phyloP scores from a whole-genome alignment of 306 rosid genomes.

The Styphnolobium japonicum region DNA sequence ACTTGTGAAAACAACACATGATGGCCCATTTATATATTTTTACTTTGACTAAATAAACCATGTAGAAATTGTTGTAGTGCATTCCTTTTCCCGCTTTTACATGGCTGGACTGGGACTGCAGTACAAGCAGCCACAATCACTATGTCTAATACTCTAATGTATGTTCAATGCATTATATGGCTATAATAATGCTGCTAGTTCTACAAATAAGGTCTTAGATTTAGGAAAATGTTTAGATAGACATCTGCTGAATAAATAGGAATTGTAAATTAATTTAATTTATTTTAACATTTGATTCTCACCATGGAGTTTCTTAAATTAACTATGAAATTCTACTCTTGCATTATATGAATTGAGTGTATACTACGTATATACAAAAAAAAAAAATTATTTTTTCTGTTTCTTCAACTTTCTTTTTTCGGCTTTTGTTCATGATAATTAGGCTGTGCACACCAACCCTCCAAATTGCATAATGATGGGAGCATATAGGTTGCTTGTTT shows the following conservation, averaged over 20 bases:
- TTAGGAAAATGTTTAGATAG: not conserved
- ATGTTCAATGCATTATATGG: not conserved
- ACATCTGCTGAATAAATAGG: not conserved
- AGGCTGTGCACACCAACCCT: not conserved
- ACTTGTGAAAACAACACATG: conserved; percentile 1
- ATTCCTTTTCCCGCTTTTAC: not conserved
- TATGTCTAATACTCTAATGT: not conserved
- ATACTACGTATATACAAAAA: not conserved
- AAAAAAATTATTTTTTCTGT: no score
- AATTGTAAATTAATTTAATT: not conserved
- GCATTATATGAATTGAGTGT: not conserved
- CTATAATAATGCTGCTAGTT: not conserved
- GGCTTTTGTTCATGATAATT: not conserved
- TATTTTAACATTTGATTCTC: not conserved
- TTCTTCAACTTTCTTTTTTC: not conserved
- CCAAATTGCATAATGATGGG: conserved; percentile 8
- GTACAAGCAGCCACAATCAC: not conserved
- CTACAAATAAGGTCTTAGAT: not conserved
- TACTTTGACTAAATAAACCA: conserved; percentile 13
- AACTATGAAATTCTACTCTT: not conserved
- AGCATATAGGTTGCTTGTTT: not conserved
- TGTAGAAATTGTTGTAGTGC: not conserved
- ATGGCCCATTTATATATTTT: not conserved
- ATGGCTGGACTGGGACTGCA: not conserved
- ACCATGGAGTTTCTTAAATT: not conserved